Percentiles rank a stretch among this genome's conserved stretches.
These are phyloP conservation scores for Phytophthora aleatoria DNA, from an alignment of 352 stramenopile species.

Conservation along the genomic window DNA sequence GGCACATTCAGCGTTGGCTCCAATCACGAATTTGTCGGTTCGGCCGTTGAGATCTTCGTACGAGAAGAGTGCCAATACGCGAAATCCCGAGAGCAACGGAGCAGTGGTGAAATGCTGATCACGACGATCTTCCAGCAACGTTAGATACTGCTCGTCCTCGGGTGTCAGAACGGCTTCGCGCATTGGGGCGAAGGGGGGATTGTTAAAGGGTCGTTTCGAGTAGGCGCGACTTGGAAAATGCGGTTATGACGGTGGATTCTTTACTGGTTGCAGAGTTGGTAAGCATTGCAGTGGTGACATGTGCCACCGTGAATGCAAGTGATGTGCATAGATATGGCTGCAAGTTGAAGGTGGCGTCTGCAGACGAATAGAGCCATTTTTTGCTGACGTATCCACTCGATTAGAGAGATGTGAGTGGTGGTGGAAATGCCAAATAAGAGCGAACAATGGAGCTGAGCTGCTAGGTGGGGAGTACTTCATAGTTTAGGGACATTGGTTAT, in stretches of 20 bases:
- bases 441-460: no score
- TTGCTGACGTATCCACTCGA: slow-evolving; percentile 4
- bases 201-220: neutral
- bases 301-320: slow-evolving; percentile 18
- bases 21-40: slow-evolving; percentile 57
- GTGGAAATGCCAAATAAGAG: no score
- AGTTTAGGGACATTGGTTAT: no score
- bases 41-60: slow-evolving; percentile 58
- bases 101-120: slow-evolving; percentile 40
- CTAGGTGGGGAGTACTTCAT: no score
- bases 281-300: slow-evolving; percentile 30
- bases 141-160: slow-evolving; percentile 52
- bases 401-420: slow-evolving; percentile 3
- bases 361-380: slow-evolving; percentile 32
- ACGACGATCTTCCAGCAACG: slow-evolving; percentile 50
- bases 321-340: slow-evolving; percentile 29
- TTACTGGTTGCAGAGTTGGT: slow-evolving; percentile 7
- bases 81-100: slow-evolving; percentile 52
- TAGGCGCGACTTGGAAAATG: slow-evolving; percentile 6
- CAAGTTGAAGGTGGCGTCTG: slow-evolving; percentile 27
- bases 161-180: slow-evolving; percentile 45
- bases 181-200: slow-evolving; percentile 25
- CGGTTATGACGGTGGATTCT: neutral
- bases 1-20: slow-evolving; percentile 88
- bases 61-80: slow-evolving; percentile 58